Base-by-base conservation (phyloP, 169 alveolate species). In the Babesia ovis region DNA sequence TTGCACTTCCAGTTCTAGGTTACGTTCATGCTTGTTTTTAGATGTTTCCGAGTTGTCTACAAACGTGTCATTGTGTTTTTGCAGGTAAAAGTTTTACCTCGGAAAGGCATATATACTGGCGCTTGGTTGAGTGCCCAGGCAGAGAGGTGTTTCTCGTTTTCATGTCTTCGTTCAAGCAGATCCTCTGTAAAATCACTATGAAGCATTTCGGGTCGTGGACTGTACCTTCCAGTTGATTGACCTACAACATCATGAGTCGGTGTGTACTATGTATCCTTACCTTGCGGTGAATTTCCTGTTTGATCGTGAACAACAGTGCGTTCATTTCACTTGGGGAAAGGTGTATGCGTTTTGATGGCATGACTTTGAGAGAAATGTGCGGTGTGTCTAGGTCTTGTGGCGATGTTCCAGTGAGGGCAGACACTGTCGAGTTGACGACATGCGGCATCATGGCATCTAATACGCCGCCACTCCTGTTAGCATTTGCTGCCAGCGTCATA, bases 61-160 rank as follows among this genome's bases (percentile, higher is more conserved):
- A 6, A 5, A 32, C 25, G 34, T 27, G 70, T 60, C 22, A 16
- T 27, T 8, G 2, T 22, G 3, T 20, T 4, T n/a, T 12, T 35
- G 68, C 31, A 8, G 23, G 25, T n/a, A 1, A 9, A 0, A 32
- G 14, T 77, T 20, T 12, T 48, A 77, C 85, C 87, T 68, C 74
- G 82, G 56, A 81, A 81, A 25, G 89, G 89, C 84, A 81, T 81
- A 43, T 71, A 81, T 22, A 81, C 84, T 8, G 89, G 89, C 3
- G 89, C 84, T 42, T 81, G 77, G 45, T 81, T 81, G 11, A 81
- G 70, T 23, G 89, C 85, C 89, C 89, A 81, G 9, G 89, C 72
- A 8, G 85, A 71, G 3, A 81, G 67, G 75, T 81, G 89, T 31
- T 58, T 81, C 48, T 81, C 89, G 62, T 81, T 72, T 29, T 70